A percentile compares a stretch with the other conserved stretches of the same genome.
Evolutionary conservation across 2,329 filamentous ascomycete species (phyloP).

Genomic region (Phaeosphaeria sp.): DNA sequence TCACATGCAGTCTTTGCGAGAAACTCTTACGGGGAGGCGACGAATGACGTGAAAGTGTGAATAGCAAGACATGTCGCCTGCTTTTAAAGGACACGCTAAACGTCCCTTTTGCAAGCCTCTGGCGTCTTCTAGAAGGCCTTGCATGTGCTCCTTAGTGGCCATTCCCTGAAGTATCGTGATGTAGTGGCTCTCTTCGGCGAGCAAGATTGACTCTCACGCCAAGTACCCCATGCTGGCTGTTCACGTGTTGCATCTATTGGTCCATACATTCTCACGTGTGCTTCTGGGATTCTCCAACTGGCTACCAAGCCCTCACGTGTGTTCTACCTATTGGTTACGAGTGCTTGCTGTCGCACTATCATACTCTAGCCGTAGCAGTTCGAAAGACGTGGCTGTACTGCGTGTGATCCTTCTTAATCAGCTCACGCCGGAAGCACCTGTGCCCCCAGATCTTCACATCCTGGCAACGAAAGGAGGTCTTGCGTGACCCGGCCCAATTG

Average conservation of each 20-base stretch:
- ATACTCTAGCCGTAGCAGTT: background rate
- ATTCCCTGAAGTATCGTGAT: background rate
- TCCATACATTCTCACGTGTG: constrained; percentile 22
- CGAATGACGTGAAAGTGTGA: background rate
- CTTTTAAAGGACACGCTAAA: background rate
- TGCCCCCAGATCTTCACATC: background rate
- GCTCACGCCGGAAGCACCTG: background rate
- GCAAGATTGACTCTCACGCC: background rate
- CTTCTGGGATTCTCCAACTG: constrained; percentile 7
- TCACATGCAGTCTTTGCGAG: background rate
- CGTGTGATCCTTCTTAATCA: constrained; percentile 14
- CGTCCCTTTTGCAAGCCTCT: background rate
- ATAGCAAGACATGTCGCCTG: constrained; percentile 1
- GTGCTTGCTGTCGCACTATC: background rate
- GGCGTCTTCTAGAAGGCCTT: constrained; percentile 18
- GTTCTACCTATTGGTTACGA: constrained; percentile 1
- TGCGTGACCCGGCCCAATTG: constrained; percentile 15
- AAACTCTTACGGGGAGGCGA: background rate
- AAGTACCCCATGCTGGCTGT: background rate
- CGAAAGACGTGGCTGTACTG: constrained; percentile 3
- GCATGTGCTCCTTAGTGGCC: constrained; percentile 4
- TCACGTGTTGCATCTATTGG: constrained; percentile 12
- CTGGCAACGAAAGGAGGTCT: background rate
- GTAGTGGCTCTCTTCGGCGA: background rate
- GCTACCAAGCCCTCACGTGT: constrained; percentile 17